Evolutionary conservation across 2,329 filamentous ascomycete species (phyloP), one percentile per base, ranked within the genome.

Genomic region (Xylariales sp.): DNA sequence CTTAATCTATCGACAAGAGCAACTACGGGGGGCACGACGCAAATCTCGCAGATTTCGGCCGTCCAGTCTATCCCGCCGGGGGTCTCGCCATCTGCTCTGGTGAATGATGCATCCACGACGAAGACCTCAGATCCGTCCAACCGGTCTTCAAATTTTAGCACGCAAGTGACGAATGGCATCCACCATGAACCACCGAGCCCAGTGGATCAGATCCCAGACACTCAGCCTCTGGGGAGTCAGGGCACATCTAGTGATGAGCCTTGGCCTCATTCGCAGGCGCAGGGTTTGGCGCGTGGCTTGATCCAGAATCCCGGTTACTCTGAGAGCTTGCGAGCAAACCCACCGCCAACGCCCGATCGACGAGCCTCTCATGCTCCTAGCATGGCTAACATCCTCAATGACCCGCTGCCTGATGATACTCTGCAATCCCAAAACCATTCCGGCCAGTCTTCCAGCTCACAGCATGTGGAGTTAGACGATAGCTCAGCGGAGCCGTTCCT

Each of bases 51-150:
- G 55, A 65, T 71, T 30, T 84, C 82, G 5, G 71, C 67, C 2
- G 61, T 82, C 30, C 80, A 76, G 13, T 65, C 74, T 15, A 59
- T 83, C 3, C 75, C 78, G 1, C 63, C 70, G 0, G 78, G 75
- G 4, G 65, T 78, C 37, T 77, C 76, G 5, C 77, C 77, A 12
- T 77, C 74, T 18, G 74, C 73, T 11, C 60, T 75, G 41, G 66
- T 82, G 37, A 96, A 97, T 52, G 89, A 95, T 53, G 91, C 89
- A 2, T 95, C 89, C 3, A 94, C 90, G 1, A 95, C 90, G n/a
- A 93, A 95, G 63, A 90, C 86, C 3, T 88, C 86, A 1, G 81
- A 85, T 44, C 76, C 79, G 5, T 88, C 84, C 13, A 67, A 70
- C 43, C 57, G 66, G 37, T 82, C 81, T 11, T 81, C 78, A 1